Base-by-base conservation (phyloP, 306 rosid genomes). In the Geum urbanum region DNA sequence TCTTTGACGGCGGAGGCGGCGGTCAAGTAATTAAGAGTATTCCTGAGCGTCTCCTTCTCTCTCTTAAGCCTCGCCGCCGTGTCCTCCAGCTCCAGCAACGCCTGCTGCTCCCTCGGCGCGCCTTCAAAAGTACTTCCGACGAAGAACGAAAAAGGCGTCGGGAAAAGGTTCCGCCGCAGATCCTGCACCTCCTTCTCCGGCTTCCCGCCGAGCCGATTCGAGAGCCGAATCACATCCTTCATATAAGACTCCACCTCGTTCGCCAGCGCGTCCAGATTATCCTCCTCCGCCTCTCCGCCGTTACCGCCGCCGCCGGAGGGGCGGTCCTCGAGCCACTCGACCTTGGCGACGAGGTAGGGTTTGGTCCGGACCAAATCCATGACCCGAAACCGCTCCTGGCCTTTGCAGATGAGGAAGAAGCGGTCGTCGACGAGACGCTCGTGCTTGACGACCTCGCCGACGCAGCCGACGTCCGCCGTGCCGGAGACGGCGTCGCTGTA, bases 1-100 rank as follows among this genome's bases (percentile, higher is more conserved):
- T 95, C 99, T 74, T 95, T 95, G 15, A 95, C 97, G 37, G 99
- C 99, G 15, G 99, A 89, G 0, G 99, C 99, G 12, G 99, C 99
- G 61, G 97, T 82, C 75, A 95, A 86, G 83, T 95, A 95, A 27
- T 91, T 91, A 14, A 95, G 97, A 16, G 96, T 95, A 81, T 95
- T 95, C 74, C 84, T 83, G 71, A 95, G 74, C 0, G 97, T 95
- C 77, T 95, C 97, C 85, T 89, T 91, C 92, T 95, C 99, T 76
- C 96, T 84, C 83, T 66, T 79, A 76, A 95, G 70, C 77, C 97
- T 74, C 14, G 95, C 84, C 8, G 86, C 92, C 14, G 99, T 89
- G 70, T 95, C 97, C 81, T 87, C 99, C 85, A 95, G 74, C 75
- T 95, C 99, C 14, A 95, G 95, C 74, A 95, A 72, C 8, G 99